A percentile compares a stretch with the other conserved stretches of the same genome.
Conservation (phyloP, 495 filamentous ascomycete species). For the Friedmanniomyces endolithicus region DNA sequence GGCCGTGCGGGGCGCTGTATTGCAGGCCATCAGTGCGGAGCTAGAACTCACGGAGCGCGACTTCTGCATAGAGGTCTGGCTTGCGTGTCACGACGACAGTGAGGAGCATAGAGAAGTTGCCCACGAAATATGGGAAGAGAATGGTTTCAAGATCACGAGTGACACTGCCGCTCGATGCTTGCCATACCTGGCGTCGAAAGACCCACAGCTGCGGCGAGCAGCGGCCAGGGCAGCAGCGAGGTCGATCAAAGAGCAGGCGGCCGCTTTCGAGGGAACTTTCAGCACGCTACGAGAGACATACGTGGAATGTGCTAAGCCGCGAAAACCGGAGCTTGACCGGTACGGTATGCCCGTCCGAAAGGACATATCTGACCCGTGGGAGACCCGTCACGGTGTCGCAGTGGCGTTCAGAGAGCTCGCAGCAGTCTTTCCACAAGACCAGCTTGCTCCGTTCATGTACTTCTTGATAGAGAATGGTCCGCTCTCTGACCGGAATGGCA, state of each 20-base stretch:
- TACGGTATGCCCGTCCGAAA: slow-evolving; percentile 86
- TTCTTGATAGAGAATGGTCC: slow-evolving; percentile 80
- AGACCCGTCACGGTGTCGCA: slow-evolving; percentile 73
- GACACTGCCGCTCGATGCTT: slow-evolving; percentile 51
- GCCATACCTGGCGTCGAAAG: slow-evolving; percentile 65
- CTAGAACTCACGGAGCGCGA: slow-evolving; percentile 77
- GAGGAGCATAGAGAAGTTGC: slow-evolving; percentile 79
- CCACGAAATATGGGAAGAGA: slow-evolving; percentile 86
- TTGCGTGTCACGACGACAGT: slow-evolving; percentile 79
- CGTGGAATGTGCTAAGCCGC: slow-evolving; percentile 62
- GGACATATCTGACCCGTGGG: slow-evolving; percentile 78
- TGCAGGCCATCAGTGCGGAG: slow-evolving; percentile 84
- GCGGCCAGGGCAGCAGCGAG: slow-evolving; percentile 73
- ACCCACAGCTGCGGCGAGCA: slow-evolving; percentile 68
- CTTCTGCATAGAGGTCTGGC: slow-evolving; percentile 84
- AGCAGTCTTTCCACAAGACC: slow-evolving; percentile 47
- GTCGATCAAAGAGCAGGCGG: slow-evolving; percentile 46
- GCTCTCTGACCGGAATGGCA: slow-evolving; percentile 61
- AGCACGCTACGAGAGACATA: slow-evolving; percentile 56
- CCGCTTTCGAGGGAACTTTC: slow-evolving; percentile 45
- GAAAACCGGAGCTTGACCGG: slow-evolving; percentile 68
- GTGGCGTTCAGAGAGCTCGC: slow-evolving; percentile 74
- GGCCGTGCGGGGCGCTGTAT: slow-evolving; percentile 67
- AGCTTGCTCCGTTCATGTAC: slow-evolving; percentile 62
- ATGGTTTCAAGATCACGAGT: slow-evolving; percentile 60